Conservation (phyloP, 495 filamentous ascomycete species). For the Cercophora scortea region DNA sequence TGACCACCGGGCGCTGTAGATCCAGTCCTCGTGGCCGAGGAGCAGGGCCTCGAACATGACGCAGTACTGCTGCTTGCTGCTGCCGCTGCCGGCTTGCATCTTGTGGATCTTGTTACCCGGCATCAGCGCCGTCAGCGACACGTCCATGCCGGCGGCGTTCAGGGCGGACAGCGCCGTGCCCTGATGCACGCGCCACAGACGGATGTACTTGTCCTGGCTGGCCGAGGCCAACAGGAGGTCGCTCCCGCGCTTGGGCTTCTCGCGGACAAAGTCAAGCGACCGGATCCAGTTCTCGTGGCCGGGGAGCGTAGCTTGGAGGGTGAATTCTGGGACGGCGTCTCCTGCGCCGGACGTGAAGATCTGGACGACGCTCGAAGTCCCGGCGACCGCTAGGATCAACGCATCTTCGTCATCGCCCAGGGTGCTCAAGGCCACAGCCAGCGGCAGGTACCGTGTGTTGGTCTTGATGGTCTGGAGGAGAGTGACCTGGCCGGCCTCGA, state of each 20-base stretch:
- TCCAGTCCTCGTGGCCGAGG: slow-evolving; percentile 96
- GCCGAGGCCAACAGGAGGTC: slow-evolving; percentile 86
- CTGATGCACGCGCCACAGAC: slow-evolving; percentile 79
- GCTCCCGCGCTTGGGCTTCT: slow-evolving; percentile 41
- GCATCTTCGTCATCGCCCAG: slow-evolving; percentile 43
- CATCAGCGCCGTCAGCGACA: slow-evolving; percentile 41
- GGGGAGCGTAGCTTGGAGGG: slow-evolving; percentile 67
- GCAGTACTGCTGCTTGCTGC: slow-evolving; percentile 47
- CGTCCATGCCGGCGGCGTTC: slow-evolving; percentile 31
- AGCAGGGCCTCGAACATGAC: slow-evolving; percentile 92
- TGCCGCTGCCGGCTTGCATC: slow-evolving; percentile 30
- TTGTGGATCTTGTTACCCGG: slow-evolving; percentile 81
- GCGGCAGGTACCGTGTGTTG: slow-evolving; percentile 69
- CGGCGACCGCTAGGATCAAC: slow-evolving; percentile 68
- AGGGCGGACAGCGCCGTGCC: slow-evolving; percentile 53
- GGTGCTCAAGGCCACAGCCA: slow-evolving; percentile 58
- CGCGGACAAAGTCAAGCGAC: slow-evolving; percentile 66
- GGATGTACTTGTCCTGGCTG: slow-evolving; percentile 95
- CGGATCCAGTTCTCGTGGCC: slow-evolving; percentile 96
- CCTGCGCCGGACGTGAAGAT: slow-evolving; percentile 50
- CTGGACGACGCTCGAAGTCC: slow-evolving; percentile 71
- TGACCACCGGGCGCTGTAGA: slow-evolving; percentile 79
- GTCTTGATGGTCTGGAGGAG: slow-evolving; percentile 66
- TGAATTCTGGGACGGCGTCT: slow-evolving; percentile 40
- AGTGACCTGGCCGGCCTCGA: slow-evolving; percentile 35